These are phyloP conservation scores for Calonectria montana DNA, from an alignment of 2,329 filamentous ascomycete species.

Conservation along the genomic window DNA sequence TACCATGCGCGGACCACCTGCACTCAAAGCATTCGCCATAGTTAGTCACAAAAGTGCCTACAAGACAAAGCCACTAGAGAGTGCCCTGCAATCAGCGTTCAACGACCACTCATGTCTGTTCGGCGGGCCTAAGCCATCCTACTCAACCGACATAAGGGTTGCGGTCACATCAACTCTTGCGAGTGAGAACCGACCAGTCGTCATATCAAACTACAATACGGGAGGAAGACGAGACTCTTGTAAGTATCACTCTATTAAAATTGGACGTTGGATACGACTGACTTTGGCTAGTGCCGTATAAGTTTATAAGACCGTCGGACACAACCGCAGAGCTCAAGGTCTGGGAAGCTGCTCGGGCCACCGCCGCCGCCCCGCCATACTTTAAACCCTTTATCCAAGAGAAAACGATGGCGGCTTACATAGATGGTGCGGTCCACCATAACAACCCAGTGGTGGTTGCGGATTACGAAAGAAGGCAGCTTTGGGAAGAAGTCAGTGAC, in stretches of 20 bases:
- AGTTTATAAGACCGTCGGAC: constrained; percentile 9
- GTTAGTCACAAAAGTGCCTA: constrained; percentile 6
- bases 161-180: constrained; percentile 14
- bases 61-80: constrained; percentile 12
- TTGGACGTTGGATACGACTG: neutral
- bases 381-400: constrained; percentile 16
- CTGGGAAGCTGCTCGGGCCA: constrained; percentile 25
- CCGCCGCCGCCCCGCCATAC: constrained; percentile 14
- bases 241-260: neutral
- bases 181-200: neutral
- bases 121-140: neutral
- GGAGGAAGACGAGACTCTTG: neutral
- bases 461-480: constrained; percentile 2
- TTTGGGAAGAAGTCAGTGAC: constrained; percentile 8
- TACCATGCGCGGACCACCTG: neutral
- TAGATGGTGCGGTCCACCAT: neutral
- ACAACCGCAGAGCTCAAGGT: constrained; percentile 2
- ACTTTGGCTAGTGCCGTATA: neutral
- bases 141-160: constrained; percentile 6
- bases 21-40: neutral
- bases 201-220: constrained; percentile 15
- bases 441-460: constrained; percentile 3
- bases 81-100: neutral
- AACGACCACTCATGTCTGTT: neutral
- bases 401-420: neutral